These are phyloP conservation scores for Teratosphaeria nubilosa DNA, from an alignment of 2,329 filamentous ascomycete species.

Conservation along the genomic window DNA sequence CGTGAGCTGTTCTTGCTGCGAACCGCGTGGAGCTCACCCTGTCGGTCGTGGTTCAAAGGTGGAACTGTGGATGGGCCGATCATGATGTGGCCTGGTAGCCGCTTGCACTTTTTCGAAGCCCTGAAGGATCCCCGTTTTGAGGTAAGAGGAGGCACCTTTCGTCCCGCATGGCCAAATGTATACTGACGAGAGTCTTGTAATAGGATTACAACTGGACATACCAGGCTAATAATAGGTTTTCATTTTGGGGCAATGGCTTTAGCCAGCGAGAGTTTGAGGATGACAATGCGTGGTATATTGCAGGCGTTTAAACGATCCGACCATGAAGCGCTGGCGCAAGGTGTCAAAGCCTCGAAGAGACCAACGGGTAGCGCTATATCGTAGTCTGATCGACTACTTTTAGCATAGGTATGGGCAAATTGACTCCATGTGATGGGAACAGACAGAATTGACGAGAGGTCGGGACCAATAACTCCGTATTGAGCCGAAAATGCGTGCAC, in stretches of 20 bases:
- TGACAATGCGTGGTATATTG: conserved; percentile 3
- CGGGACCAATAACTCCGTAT: too few species aligned
- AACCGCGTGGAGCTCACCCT: conserved; percentile 8
- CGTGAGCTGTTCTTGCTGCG: conserved; percentile 7
- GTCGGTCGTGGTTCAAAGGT: conserved; percentile 21
- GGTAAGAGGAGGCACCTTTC: not conserved
- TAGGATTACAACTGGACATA: conserved; percentile 1
- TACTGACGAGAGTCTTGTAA: conserved; percentile 1
- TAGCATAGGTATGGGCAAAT: too few species aligned
- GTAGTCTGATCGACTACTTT: not conserved
- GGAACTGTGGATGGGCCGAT: conserved; percentile 20
- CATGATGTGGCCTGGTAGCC: conserved; percentile 20
- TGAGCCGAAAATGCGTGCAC: too few species aligned
- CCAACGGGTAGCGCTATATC: not conserved
- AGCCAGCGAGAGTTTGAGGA: conserved; percentile 12
- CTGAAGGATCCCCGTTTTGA: conserved; percentile 2
- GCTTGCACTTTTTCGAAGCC: conserved; percentile 11
- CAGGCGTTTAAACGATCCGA: not conserved
- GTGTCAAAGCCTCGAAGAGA: not conserved
- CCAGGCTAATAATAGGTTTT: conserved; percentile 6
- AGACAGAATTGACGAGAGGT: not conserved
- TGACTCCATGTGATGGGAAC: not conserved
- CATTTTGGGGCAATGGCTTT: conserved; percentile 11
- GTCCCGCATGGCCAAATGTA: not conserved
- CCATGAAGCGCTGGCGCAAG: not conserved